Conservation (phyloP, 805 yeast genomes). For the Wickerhamiella sorbophila region DNA sequence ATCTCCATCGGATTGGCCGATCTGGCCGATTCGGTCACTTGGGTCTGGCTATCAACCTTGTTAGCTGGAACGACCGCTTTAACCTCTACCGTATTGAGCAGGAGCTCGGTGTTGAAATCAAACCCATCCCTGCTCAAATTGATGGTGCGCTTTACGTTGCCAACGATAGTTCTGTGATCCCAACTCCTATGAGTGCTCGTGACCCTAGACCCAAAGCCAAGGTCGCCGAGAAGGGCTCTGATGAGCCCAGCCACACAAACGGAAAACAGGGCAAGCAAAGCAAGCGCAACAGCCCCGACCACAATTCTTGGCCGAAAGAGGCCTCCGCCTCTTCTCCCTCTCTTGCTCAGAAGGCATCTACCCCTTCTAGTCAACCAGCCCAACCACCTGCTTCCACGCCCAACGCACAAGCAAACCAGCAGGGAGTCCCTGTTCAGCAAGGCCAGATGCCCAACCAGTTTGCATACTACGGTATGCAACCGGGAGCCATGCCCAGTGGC, state of each 20-base stretch:
- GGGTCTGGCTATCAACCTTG: constrained; percentile 92
- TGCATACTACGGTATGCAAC: neutral
- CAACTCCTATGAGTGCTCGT: constrained; percentile 67
- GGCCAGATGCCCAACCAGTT: neutral
- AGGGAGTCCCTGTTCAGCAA: neutral
- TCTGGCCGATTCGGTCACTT: constrained; percentile 97
- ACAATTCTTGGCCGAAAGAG: neutral
- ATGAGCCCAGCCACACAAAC: neutral
- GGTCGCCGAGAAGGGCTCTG: neutral
- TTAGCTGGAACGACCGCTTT: constrained; percentile 93
- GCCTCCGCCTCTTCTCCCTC: neutral
- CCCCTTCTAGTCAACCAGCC: neutral
- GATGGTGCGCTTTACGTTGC: constrained; percentile 84
- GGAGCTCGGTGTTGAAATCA: constrained; percentile 93
- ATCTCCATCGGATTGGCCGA: constrained; percentile 96
- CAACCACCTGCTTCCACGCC: neutral
- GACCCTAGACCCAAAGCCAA: neutral
- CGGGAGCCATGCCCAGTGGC: neutral
- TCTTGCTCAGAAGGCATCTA: neutral
- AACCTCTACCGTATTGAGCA: constrained; percentile 89
- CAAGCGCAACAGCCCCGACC: neutral
- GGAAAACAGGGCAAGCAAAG: too few relatives aligned
- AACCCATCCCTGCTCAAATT: constrained; percentile 89
- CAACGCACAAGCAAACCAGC: neutral
- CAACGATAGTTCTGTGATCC: constrained; percentile 48